Evolutionary conservation across 371 early-diverging fungal genomes (phyloP).

Genomic region (Actinomucor elegans): DNA sequence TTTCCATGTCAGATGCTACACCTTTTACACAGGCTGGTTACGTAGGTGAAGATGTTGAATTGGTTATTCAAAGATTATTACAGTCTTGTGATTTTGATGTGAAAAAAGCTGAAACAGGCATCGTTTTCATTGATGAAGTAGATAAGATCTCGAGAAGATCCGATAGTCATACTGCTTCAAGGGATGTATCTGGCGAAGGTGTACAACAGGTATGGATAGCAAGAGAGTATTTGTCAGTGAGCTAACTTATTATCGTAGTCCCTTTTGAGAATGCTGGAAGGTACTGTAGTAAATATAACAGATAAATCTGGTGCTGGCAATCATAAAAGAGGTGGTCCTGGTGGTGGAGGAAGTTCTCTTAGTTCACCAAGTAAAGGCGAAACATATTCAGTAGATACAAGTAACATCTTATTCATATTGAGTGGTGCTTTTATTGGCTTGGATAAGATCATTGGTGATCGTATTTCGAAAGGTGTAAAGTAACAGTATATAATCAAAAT

Average conservation of each 20-base stretch:
- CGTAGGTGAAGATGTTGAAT: constrained; percentile 93
- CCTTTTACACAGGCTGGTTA: constrained; percentile 93
- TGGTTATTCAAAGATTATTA: constrained; percentile 80
- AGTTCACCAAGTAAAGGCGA: constrained; percentile 71
- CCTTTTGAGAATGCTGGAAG: constrained; percentile 86
- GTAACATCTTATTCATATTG: constrained; percentile 88
- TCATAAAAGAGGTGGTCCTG: constrained; percentile 26
- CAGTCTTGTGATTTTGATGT: constrained; percentile 90
- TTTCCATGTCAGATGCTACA: constrained; percentile 92
- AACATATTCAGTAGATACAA: constrained; percentile 83
- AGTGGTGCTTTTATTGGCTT: constrained; percentile 92
- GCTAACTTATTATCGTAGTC: constrained; percentile 35
- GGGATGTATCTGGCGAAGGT: constrained; percentile 93
- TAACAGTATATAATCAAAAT: constrained; percentile 45
- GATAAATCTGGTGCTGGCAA: constrained; percentile 71
- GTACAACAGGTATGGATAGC: constrained; percentile 88
- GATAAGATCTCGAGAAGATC: constrained; percentile 85
- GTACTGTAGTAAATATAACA: constrained; percentile 82
- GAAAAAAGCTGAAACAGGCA: constrained; percentile 82
- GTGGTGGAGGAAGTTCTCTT: constrained; percentile 10
- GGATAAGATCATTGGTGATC: constrained; percentile 78
- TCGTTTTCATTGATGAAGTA: constrained; percentile 93
- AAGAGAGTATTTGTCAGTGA: too few relatives aligned
- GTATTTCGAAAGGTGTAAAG: constrained; percentile 73
- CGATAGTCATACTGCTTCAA: constrained; percentile 74